Conservation (phyloP, 108 stramenopile species). For the Cyclotella atomus region DNA sequence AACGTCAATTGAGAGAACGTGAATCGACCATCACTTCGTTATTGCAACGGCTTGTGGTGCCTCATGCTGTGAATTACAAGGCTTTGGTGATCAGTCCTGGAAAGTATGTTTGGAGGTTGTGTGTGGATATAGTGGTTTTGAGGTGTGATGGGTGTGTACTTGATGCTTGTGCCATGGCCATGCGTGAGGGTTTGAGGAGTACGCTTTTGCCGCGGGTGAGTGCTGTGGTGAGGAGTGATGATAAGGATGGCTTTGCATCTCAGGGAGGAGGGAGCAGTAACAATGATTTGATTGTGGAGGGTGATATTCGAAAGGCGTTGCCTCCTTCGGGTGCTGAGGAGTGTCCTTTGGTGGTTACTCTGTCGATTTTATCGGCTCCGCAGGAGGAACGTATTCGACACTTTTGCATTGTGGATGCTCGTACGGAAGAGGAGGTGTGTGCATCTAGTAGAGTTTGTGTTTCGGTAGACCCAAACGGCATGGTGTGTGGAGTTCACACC, state of each 20-base stretch:
- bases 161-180: conserved; percentile 64
- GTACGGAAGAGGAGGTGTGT: conserved; percentile 71
- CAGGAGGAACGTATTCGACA: conserved; percentile 17
- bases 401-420: conserved; percentile 67
- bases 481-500: conserved; percentile 66
- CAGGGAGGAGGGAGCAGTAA: conserved; percentile 14
- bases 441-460: conserved; percentile 64
- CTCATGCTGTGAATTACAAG: conserved; percentile 54
- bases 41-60: conserved; percentile 55
- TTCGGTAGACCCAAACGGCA: conserved; percentile 54
- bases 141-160: conserved; percentile 63
- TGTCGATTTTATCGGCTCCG: conserved; percentile 41
- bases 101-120: conserved; percentile 68
- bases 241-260: conserved; percentile 1
- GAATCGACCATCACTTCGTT: conserved; percentile 57
- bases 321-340: conserved; percentile 50
- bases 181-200: conserved; percentile 56
- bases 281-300: conserved; percentile 58
- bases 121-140: conserved; percentile 67
- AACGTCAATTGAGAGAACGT: conserved; percentile 34
- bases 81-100: conserved; percentile 60
- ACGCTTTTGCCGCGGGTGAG: conserved; percentile 59
- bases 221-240: conserved; percentile 21
- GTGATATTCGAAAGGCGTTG: conserved; percentile 54
- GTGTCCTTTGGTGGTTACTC: conserved; percentile 66